Base-by-base conservation (phyloP, 257 asterid genomes). In the Ballota nigra region DNA sequence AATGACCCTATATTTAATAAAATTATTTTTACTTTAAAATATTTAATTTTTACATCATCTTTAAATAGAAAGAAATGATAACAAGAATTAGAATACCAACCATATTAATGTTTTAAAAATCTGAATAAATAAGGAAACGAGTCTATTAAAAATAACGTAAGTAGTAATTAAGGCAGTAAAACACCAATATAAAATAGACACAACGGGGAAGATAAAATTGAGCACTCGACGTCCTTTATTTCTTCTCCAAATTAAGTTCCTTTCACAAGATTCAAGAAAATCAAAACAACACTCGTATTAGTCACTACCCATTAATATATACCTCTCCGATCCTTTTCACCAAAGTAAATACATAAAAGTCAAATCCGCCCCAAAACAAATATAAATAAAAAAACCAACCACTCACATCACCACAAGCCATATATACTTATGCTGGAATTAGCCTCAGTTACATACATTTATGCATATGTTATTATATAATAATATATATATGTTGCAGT, bases 321-420 rank as follows among this genome's bases (percentile, higher is more conserved):
- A 41, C 75, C 75, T 60, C 66, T 36, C 83, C n/a, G n/a, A n/a
- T 47, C 3, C 13, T 36, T 51, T 18, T 41, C 81, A 77, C 58
- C 73, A 53, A 16, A 19, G 6, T 22, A 55, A 45, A 67, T 68
- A 78, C 7, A 66, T 66, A 56, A 55, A 72, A 34, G 76, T 69
- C 75, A 66, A 78, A 34, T 52, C 83, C 66, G 40, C 69, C 79
- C 45, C 47, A 70, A 69, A 31, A 79, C 71, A 3, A 22, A 53
- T 75, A 34, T 68, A 66, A 19, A 61, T 68, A 60, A 20, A 75
- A 71, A 64, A 65, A 33, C 9, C 7, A 6, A 33, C 38, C 38
- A 6, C 2, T 71, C 79, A 18, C 71, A 75, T 51, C 83, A 77
- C 41, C 57, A 40, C 45, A 51, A 22, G 20, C 20, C 22, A 16